phyloP scores from a whole-genome alignment of 331 rosid species.

The Spiraea crenata region DNA sequence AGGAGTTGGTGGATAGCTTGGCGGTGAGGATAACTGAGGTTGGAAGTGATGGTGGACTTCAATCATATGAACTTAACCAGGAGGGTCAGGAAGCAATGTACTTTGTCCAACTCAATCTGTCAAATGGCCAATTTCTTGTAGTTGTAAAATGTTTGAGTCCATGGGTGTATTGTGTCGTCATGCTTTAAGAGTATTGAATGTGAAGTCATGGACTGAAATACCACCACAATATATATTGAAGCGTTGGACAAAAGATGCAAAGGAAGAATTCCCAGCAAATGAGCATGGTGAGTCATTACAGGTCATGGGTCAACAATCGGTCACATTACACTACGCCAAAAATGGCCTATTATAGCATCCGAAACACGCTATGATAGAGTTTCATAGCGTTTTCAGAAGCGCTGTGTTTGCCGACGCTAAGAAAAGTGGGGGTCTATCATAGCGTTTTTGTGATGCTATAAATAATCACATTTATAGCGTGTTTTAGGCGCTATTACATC shows the following conservation, averaged over 20 bases:
- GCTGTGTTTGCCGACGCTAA: too few relatives aligned
- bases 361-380: too few relatives aligned
- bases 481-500: too few relatives aligned
- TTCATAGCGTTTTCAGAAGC: too few relatives aligned
- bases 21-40: not conserved
- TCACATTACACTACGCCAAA: too few relatives aligned
- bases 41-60: too few relatives aligned
- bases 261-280: not conserved
- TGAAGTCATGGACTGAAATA: not conserved
- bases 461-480: too few relatives aligned
- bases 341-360: too few relatives aligned
- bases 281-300: not conserved
- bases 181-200: not conserved
- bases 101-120: not conserved
- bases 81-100: not conserved
- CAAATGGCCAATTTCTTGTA: not conserved
- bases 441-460: too few relatives aligned
- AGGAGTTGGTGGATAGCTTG: not conserved
- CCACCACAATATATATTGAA: not conserved
- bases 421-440: too few relatives aligned
- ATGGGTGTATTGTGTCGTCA: not conserved
- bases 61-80: not conserved
- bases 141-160: conserved; percentile 2
- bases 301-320: too few relatives aligned
- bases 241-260: not conserved